Evolutionary conservation across 768 basidiomycete species (phyloP).

Genomic region (Phanerochaete carnosa): DNA sequence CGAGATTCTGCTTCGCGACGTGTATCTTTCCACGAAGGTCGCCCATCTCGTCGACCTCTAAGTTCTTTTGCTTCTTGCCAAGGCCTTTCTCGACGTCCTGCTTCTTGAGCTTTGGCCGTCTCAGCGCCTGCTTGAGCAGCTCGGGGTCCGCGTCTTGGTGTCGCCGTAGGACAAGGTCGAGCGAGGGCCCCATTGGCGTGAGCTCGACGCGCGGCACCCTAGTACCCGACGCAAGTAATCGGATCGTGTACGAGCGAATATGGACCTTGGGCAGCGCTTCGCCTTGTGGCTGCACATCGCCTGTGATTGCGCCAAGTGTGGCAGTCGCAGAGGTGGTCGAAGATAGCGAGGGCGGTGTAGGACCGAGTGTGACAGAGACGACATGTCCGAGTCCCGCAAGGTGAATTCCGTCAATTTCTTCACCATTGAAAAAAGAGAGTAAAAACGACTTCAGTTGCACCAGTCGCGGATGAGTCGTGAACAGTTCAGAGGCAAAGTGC

Average conservation of each 20-base stretch:
- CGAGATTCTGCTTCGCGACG: slow-evolving; percentile 84
- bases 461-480: slow-evolving; percentile 92
- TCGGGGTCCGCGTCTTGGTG: slow-evolving; percentile 75
- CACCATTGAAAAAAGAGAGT: slow-evolving; percentile 87
- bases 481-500: slow-evolving; percentile 94
- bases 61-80: slow-evolving; percentile 92
- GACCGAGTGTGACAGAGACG: slow-evolving; percentile 75
- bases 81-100: slow-evolving; percentile 80
- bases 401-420: slow-evolving; percentile 79
- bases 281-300: slow-evolving; percentile 28
- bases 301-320: not conserved
- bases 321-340: slow-evolving; percentile 28
- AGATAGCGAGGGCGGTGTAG: slow-evolving; percentile 54
- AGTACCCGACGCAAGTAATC: slow-evolving; percentile 71
- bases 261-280: slow-evolving; percentile 75
- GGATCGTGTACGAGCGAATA: slow-evolving; percentile 80
- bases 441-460: slow-evolving; percentile 90
- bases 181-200: slow-evolving; percentile 84
- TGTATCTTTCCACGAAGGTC: slow-evolving; percentile 90
- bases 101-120: slow-evolving; percentile 85
- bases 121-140: slow-evolving; percentile 76
- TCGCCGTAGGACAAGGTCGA: slow-evolving; percentile 80
- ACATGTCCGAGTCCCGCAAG: slow-evolving; percentile 85
- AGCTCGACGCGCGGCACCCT: slow-evolving; percentile 81
- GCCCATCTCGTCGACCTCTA: slow-evolving; percentile 98